phyloP scores from a whole-genome alignment of 73 alveolate species.

The Paramecium primaurelia region DNA sequence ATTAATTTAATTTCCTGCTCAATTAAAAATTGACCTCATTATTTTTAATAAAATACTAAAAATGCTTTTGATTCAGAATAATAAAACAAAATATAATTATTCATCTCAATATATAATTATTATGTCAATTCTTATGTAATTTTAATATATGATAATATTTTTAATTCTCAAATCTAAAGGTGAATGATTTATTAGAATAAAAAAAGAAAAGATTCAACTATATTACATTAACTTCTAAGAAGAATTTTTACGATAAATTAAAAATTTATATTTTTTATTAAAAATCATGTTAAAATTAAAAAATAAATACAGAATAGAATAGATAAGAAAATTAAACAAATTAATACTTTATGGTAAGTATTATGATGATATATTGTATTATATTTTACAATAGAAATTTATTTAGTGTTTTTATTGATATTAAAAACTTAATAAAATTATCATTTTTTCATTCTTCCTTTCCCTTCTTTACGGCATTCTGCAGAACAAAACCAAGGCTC shows the following conservation, averaged over 20 bases:
- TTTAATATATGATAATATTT: not conserved
- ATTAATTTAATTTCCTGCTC: not conserved
- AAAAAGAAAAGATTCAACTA: not conserved
- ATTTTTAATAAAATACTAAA: too few relatives aligned
- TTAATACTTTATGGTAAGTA: too few relatives aligned
- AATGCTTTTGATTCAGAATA: too few relatives aligned
- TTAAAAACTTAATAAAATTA: not conserved
- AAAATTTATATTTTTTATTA: too few relatives aligned
- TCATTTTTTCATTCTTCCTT: conserved; percentile 5
- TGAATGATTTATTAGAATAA: not conserved
- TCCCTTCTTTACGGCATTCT: conserved; percentile 38
- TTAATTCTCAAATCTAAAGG: not conserved
- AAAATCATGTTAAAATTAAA: too few relatives aligned
- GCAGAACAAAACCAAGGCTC: conserved; percentile 9
- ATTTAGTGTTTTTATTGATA: not conserved
- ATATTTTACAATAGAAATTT: too few relatives aligned
- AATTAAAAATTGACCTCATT: not conserved
- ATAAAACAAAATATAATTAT: too few relatives aligned
- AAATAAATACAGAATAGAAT: too few relatives aligned
- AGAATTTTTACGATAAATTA: too few relatives aligned
- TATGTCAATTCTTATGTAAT: not conserved
- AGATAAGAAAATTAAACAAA: too few relatives aligned
- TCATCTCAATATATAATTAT: too few relatives aligned
- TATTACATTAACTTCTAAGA: not conserved
- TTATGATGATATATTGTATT: too few relatives aligned